These are phyloP conservation scores for Alternaria postmessia DNA, from an alignment of 2,329 filamentous ascomycete genomes.

Conservation along the genomic window DNA sequence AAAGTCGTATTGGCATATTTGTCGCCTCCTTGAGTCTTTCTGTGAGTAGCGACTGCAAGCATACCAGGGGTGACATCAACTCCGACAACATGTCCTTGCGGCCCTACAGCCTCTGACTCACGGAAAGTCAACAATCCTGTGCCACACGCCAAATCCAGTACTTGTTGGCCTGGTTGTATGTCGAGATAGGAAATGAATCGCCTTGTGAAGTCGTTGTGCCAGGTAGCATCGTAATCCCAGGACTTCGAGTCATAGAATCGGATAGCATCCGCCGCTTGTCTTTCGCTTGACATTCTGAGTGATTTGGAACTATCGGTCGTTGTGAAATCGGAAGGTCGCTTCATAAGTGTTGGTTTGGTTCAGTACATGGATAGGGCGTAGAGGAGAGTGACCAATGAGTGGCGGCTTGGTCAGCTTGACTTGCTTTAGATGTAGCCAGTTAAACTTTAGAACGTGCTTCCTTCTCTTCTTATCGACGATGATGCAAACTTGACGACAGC, in stretches of 20 bases:
- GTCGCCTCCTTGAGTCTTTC: slow-evolving; percentile 34
- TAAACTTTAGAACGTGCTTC: background rate
- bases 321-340: background rate
- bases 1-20: slow-evolving; percentile 47
- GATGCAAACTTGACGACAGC: background rate
- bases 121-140: slow-evolving; percentile 55
- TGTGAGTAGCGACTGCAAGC: slow-evolving; percentile 49
- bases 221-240: slow-evolving; percentile 52
- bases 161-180: slow-evolving; percentile 47
- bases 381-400: slow-evolving; percentile 6
- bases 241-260: slow-evolving; percentile 49
- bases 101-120: slow-evolving; percentile 50
- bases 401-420: slow-evolving; percentile 1
- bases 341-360: background rate
- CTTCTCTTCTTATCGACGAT: background rate
- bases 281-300: slow-evolving; percentile 23
- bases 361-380: background rate
- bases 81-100: slow-evolving; percentile 50
- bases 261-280: slow-evolving; percentile 42
- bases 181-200: slow-evolving; percentile 47
- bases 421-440: slow-evolving; percentile 14
- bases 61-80: slow-evolving; percentile 54
- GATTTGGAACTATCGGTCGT: background rate
- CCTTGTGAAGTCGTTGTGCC: slow-evolving; percentile 52
- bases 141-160: slow-evolving; percentile 58